Percentiles rank a stretch among this genome's conserved stretches.
Evolutionary conservation across 2,329 filamentous ascomycete genomes (phyloP).

Genomic region (Curvularia spicifera): DNA sequence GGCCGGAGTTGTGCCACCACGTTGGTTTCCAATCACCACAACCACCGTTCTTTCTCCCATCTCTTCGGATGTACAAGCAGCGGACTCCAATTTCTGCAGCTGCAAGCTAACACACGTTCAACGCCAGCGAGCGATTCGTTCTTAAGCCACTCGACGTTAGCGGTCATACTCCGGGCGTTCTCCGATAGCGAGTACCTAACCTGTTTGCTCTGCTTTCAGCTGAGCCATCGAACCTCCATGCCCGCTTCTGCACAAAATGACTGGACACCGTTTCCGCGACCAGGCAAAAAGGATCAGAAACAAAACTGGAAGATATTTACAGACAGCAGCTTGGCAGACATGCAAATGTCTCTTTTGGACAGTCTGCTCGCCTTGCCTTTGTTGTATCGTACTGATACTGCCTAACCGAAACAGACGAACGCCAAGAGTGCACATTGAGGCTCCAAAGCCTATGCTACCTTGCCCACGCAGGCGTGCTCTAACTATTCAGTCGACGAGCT

Average conservation of each 20-base stretch:
- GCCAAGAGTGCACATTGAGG: neutral
- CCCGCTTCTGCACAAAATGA: constrained; percentile 8
- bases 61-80: neutral
- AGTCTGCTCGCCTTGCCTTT: constrained; percentile 26
- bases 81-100: neutral
- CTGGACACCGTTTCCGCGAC: constrained; percentile 9
- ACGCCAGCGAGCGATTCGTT: neutral
- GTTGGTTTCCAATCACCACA: neutral
- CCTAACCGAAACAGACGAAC: constrained; percentile 7
- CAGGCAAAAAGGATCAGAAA: constrained; percentile 19
- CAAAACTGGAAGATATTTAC: constrained; percentile 14
- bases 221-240: neutral
- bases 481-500: constrained; percentile 17
- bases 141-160: neutral
- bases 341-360: constrained; percentile 27
- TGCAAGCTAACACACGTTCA: neutral
- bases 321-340: constrained; percentile 13
- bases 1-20: constrained; percentile 9
- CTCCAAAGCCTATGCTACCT: constrained; percentile 20
- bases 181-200: neutral
- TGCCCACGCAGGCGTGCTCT: constrained; percentile 25
- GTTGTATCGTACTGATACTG: constrained; percentile 20
- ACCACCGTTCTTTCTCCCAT: neutral
- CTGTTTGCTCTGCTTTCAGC: neutral
- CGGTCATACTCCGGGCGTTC: neutral